phyloP scores from a whole-genome alignment of 140 eudicot genomes.

The Ambrosia hybrid region DNA sequence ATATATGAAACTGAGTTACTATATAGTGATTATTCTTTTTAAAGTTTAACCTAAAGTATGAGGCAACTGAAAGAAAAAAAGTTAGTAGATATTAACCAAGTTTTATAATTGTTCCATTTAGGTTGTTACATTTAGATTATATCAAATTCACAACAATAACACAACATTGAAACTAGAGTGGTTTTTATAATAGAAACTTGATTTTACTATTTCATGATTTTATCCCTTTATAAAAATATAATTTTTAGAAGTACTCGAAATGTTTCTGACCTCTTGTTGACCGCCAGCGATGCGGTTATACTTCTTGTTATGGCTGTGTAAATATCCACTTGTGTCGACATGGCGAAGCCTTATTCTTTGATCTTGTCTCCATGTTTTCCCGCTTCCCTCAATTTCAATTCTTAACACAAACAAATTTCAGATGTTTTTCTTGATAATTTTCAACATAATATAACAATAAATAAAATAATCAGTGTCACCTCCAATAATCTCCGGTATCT shows the following conservation, averaged over 20 bases:
- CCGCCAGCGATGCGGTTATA: constrained; percentile 91
- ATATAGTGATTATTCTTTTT: background rate
- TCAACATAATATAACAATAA: background rate
- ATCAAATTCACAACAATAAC: no score
- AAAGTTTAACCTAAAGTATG: background rate
- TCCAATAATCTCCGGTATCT: constrained; percentile 96
- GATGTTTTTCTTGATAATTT: background rate
- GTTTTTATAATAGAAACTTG: no score
- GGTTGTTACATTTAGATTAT: no score
- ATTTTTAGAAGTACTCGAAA: background rate
- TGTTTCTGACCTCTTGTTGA: constrained; percentile 73
- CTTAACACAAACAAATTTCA: constrained; percentile 41
- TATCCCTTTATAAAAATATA: background rate
- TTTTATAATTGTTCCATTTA: no score
- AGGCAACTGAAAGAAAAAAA: background rate
- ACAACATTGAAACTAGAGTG: no score
- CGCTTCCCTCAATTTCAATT: constrained; percentile 85
- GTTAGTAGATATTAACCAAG: no score
- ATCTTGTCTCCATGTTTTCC: constrained; percentile 86
- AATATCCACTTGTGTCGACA: constrained; percentile 82
- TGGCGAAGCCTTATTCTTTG: constrained; percentile 87
- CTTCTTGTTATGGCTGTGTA: constrained; percentile 95
- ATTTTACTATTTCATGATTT: no score
- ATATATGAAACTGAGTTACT: no score
- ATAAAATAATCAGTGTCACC: constrained; percentile 39